Evolutionary conservation across 2,329 filamentous ascomycete species (phyloP).

Genomic region (Didymella exigua): DNA sequence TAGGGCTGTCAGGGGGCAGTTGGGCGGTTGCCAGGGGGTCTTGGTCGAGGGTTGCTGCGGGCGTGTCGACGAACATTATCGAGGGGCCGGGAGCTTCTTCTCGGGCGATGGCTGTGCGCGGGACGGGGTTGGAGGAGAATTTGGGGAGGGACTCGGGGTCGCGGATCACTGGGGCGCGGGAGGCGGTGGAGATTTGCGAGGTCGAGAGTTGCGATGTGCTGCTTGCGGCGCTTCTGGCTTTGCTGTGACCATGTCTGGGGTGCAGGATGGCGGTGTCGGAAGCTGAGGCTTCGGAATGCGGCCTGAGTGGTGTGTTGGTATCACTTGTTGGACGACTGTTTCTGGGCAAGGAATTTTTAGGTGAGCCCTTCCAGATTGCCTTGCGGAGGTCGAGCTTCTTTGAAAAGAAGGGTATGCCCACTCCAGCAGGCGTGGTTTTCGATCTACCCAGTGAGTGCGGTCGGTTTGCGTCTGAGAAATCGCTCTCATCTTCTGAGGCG

Average conservation of each 20-base stretch:
- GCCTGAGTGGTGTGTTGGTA: slow-evolving; percentile 31
- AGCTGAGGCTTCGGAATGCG: slow-evolving; percentile 30
- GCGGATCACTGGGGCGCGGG: slow-evolving; percentile 55
- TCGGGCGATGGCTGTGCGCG: slow-evolving; percentile 67
- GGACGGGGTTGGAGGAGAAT: slow-evolving; percentile 76
- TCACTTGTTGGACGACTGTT: slow-evolving; percentile 24
- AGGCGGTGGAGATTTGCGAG: slow-evolving; percentile 27
- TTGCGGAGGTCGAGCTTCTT: slow-evolving; percentile 37
- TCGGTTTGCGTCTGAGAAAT: slow-evolving; percentile 12
- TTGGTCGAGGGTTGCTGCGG: slow-evolving; percentile 20
- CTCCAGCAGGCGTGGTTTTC: slow-evolving; percentile 27
- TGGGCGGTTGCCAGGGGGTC: slow-evolving; percentile 30
- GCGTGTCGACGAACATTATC: slow-evolving; percentile 73
- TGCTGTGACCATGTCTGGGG: background rate
- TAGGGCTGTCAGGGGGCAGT: background rate
- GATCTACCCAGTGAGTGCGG: slow-evolving; percentile 24
- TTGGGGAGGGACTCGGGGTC: slow-evolving; percentile 62
- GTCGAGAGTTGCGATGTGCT: slow-evolving; percentile 26
- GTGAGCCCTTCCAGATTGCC: slow-evolving; percentile 33
- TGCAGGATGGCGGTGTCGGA: slow-evolving; percentile 38
- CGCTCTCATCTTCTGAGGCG: slow-evolving; percentile 38
- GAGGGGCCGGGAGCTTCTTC: slow-evolving; percentile 70
- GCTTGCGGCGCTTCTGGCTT: slow-evolving; percentile 23
- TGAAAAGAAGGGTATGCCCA: slow-evolving; percentile 34
- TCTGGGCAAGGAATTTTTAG: slow-evolving; percentile 19